Base-by-base conservation (phyloP, 2,329 filamentous ascomycete genomes). In the Diaporthe vexans region DNA sequence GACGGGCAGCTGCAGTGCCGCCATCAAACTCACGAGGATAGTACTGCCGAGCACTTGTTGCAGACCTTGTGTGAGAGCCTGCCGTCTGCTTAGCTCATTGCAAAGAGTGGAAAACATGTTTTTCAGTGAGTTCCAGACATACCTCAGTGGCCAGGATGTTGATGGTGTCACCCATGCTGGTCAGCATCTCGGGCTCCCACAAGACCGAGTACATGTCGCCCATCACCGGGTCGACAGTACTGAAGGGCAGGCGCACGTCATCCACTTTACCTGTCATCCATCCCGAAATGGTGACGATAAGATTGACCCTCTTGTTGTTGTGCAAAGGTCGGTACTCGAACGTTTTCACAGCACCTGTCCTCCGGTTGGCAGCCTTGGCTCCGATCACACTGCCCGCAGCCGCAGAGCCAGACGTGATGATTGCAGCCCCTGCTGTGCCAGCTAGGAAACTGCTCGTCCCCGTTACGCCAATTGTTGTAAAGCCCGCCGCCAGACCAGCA, bases 181-280 rank as follows among this genome's bases (percentile, higher is more conserved):
- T 93, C 81, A 99, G 89, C 95, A 99, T 97, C 81, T 99, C 97
- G 4, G 97, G 97, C 83, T 99, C 97, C 95, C 97, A 99, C 74
- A 97, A 87, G 15, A 99, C 93, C 0, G 96, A 98, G 85, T 99
- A 99, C 21, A 99, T 92, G 81, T 99, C 97, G 17, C 97, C 97
- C 97, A 99, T 99, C 76, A 98, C 91, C 0, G 97, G 95, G 82
- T 99, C 95, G 9, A 99, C 93, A 0, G 97, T 99, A 85, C 95
- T 98, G 84, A 94, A 99, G 10, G 97, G 97, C 80, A 99, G 85
- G 75, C 97, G 94, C 67, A 99, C 95, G 82, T 99, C 97, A 84
- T 99, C 97, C 71, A 97, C 92, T 81, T 97, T 98, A 79, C 97
- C 97, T 54, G 95, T 98, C 94, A 99, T 97, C 97, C 97, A 99